phyloP scores from a whole-genome alignment of 345 rosid species.

The Salix udensis region DNA sequence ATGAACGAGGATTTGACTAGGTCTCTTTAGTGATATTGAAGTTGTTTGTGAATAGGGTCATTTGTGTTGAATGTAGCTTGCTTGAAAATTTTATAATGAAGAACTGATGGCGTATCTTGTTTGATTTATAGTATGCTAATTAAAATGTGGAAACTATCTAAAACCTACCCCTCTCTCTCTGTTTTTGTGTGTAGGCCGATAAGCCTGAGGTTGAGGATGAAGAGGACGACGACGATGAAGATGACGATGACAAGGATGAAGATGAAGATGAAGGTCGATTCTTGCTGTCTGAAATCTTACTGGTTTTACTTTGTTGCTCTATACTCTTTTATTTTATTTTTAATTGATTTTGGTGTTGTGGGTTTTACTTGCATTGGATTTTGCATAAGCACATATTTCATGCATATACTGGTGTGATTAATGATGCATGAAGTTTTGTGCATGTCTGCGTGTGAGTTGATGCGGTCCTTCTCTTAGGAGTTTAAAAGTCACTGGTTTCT shows the following conservation, averaged over 20 bases:
- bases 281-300: neutral
- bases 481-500: too few relatives aligned
- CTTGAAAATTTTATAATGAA: neutral
- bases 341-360: neutral
- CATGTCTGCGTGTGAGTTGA: too few relatives aligned
- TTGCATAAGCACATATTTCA: neutral
- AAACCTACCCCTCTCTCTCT: neutral
- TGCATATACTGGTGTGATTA: too few relatives aligned
- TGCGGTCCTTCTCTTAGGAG: too few relatives aligned
- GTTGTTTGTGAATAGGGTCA: neutral
- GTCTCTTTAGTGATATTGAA: neutral
- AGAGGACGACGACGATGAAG: conserved; percentile 55
- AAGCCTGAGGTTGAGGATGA: conserved; percentile 65
- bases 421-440: too few relatives aligned
- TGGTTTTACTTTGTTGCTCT: neutral
- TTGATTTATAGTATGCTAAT: neutral
- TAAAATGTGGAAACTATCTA: neutral
- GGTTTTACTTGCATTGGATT: neutral
- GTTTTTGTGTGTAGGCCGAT: conserved; percentile 38
- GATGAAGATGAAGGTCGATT: conserved; percentile 51
- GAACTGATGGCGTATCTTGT: neutral
- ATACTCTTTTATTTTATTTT: neutral
- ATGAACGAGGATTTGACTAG: neutral
- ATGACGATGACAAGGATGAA: conserved; percentile 42
- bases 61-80: neutral